Conservation (phyloP, 768 basidiomycete species). For the Cyclocybe cylindracea region DNA sequence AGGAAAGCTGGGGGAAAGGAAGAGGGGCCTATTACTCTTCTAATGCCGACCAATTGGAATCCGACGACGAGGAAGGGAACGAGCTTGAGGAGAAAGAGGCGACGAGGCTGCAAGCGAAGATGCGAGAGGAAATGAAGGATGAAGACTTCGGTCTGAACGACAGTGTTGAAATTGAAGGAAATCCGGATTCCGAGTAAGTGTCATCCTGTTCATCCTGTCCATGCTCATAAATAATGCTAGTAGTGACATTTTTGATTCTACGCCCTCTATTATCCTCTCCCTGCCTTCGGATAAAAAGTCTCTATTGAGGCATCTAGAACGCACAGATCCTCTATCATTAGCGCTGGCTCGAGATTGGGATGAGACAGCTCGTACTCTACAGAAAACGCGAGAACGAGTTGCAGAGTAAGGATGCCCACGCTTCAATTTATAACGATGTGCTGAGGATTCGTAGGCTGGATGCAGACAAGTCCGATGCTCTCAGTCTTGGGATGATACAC, state of each 20-base stretch:
- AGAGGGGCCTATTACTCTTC: conserved; percentile 86
- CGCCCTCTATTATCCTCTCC: conserved; percentile 32
- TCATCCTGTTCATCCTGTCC: background rate
- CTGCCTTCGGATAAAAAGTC: conserved; percentile 59
- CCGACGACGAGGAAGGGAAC: conserved; percentile 87
- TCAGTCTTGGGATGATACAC: conserved; percentile 72
- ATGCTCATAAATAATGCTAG: conserved; percentile 1
- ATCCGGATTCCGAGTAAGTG: conserved; percentile 35
- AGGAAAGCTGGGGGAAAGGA: conserved; percentile 81
- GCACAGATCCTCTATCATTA: conserved; percentile 73
- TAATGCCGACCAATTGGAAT: conserved; percentile 78
- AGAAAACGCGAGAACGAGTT: conserved; percentile 54
- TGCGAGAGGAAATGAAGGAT: conserved; percentile 68
- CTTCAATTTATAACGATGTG: background rate
- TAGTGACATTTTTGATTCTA: conserved; percentile 41
- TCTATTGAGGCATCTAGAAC: conserved; percentile 69
- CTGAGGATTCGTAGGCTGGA: conserved; percentile 42
- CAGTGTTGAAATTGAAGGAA: conserved; percentile 38
- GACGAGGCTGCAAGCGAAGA: conserved; percentile 73
- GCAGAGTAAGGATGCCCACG: conserved; percentile 42
- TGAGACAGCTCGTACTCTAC: conserved; percentile 57
- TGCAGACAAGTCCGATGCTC: conserved; percentile 46
- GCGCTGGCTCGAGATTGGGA: conserved; percentile 87
- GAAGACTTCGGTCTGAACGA: conserved; percentile 86
- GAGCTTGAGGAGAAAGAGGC: conserved; percentile 90